Evolutionary conservation across 73 alveolate genomes (phyloP).

Genomic region (Effrenium voratum): DNA sequence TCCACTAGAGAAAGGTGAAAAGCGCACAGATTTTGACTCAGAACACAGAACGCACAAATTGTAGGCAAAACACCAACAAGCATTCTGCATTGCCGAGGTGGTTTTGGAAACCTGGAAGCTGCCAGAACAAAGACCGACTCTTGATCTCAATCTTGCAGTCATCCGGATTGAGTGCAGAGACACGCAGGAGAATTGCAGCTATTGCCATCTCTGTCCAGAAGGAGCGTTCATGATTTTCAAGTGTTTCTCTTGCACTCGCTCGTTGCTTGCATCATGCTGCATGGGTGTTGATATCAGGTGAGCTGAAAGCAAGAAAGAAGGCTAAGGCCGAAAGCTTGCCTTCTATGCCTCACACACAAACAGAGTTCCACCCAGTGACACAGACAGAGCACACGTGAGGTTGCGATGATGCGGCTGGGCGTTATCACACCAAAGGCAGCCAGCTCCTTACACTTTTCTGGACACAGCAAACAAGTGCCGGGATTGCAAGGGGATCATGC

Average conservation of each 20-base stretch:
- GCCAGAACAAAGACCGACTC: conserved; percentile 57
- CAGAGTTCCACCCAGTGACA: background rate
- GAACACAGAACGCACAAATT: background rate
- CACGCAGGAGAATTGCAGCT: conserved; percentile 83
- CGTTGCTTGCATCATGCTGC: background rate
- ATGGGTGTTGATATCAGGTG: background rate
- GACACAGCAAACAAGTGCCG: too few species aligned
- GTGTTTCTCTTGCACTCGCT: too few species aligned
- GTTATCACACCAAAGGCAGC: conserved; percentile 84
- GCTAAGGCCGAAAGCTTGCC: conserved; percentile 40
- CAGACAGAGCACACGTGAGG: background rate
- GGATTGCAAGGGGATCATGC: too few species aligned
- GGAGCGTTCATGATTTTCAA: background rate
- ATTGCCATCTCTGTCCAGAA: conserved; percentile 89
- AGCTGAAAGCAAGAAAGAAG: conserved; percentile 79
- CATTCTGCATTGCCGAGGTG: conserved; percentile 44
- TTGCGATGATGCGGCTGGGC: conserved; percentile 90
- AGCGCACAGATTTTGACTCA: background rate
- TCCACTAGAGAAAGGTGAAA: background rate
- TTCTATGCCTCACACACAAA: background rate
- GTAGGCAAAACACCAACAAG: background rate
- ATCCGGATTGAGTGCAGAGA: background rate
- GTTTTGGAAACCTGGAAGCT: conserved; percentile 93
- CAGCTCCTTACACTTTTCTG: background rate
- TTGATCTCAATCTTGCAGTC: background rate